phyloP scores from a whole-genome alignment of 805 yeast genomes.

The Cyberlindnera samutprakarnensis region DNA sequence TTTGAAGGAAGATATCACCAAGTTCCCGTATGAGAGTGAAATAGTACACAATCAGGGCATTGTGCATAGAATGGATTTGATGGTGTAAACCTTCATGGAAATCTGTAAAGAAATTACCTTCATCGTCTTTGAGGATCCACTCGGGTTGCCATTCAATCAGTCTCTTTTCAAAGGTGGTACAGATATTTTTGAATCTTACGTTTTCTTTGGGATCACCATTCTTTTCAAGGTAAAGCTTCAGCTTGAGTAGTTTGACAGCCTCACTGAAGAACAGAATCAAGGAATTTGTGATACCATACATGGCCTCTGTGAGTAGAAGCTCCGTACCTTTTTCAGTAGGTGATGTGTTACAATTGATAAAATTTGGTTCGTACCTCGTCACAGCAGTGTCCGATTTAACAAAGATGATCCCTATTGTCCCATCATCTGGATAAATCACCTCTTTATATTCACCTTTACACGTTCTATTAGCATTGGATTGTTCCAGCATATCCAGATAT shows the following conservation, averaged over 20 bases:
- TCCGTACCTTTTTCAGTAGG: constrained; percentile 34
- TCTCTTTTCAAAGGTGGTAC: constrained; percentile 37
- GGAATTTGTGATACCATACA: constrained; percentile 82
- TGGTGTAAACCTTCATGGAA: constrained; percentile 67
- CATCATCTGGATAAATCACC: constrained; percentile 33
- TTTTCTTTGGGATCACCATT: constrained; percentile 8
- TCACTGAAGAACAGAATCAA: constrained; percentile 65
- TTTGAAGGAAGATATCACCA: constrained; percentile 51
- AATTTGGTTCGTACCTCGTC: constrained; percentile 26
- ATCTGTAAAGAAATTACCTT: constrained; percentile 22
- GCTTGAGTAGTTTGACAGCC: constrained; percentile 58
- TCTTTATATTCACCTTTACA: constrained; percentile 28
- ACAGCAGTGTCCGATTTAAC: constrained; percentile 6
- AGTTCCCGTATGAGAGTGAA: constrained; percentile 53
- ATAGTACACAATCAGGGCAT: constrained; percentile 64
- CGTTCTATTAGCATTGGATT: constrained; percentile 17
- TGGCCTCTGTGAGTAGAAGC: constrained; percentile 65
- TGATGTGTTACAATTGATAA: constrained; percentile 27
- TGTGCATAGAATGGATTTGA: constrained; percentile 73
- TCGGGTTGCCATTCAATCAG: constrained; percentile 65
- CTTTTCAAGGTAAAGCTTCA: constrained; percentile 40
- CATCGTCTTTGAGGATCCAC: constrained; percentile 49
- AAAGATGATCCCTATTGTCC: constrained; percentile 38
- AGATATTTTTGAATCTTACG: constrained; percentile 11
- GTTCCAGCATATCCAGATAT: constrained; percentile 6